phyloP scores from a whole-genome alignment of 2,329 filamentous ascomycete species.

The Ophiocordyceps robertsii region DNA sequence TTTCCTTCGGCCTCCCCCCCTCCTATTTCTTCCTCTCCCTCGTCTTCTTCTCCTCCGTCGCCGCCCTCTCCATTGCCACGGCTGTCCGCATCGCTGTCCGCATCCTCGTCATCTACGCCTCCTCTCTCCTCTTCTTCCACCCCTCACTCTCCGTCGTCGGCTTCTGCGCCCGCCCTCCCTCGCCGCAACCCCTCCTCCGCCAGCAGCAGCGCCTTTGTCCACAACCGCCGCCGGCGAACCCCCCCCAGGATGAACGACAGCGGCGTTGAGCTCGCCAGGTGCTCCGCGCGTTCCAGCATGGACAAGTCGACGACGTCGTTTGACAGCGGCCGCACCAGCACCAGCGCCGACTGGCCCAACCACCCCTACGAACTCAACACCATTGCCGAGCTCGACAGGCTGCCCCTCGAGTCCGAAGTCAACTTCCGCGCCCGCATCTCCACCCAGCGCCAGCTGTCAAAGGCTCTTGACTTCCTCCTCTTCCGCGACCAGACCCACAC shows the following conservation, averaged over 20 bases:
- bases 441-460: slow-evolving; percentile 68
- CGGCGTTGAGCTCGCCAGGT: slow-evolving; percentile 14
- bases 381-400: slow-evolving; percentile 20
- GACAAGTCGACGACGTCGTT: slow-evolving; percentile 15
- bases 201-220: slow-evolving; percentile 7
- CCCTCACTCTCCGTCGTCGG: neutral
- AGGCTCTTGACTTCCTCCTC: slow-evolving; percentile 72
- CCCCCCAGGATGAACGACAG: slow-evolving; percentile 18
- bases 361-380: slow-evolving; percentile 26
- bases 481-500: slow-evolving; percentile 75
- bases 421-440: slow-evolving; percentile 27
- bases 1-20: too few relatives aligned
- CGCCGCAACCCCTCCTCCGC: neutral
- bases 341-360: slow-evolving; percentile 23
- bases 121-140: neutral
- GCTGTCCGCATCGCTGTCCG: too few relatives aligned
- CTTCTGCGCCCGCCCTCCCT: neutral
- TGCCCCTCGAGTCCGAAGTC: slow-evolving; percentile 24
- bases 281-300: slow-evolving; percentile 15
- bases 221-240: slow-evolving; percentile 3
- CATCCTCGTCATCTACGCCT: neutral
- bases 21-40: too few relatives aligned
- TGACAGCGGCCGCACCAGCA: slow-evolving; percentile 22
- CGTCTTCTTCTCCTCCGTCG: neutral
- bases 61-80: neutral